Conservation (phyloP, 805 yeast genomes). For the Wickerhamiella australiensis region DNA sequence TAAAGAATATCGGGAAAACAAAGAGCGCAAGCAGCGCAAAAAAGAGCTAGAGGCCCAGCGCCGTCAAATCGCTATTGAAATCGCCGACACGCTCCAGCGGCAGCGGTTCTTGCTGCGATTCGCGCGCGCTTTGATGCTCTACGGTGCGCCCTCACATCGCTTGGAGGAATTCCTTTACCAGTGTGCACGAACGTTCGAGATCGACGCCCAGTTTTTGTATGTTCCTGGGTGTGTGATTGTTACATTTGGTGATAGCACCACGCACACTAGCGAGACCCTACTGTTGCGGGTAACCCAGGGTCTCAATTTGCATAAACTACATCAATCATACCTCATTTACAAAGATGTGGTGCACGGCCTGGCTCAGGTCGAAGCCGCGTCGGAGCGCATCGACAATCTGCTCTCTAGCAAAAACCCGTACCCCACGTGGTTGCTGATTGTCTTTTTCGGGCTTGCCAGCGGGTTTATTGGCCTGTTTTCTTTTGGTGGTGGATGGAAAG, state of each 20-base stretch:
- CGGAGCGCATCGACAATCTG: constrained; percentile 54
- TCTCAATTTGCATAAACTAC: constrained; percentile 63
- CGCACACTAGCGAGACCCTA: constrained; percentile 90
- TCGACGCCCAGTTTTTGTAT: constrained; percentile 84
- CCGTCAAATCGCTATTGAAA: constrained; percentile 70
- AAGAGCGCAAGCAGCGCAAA: background rate
- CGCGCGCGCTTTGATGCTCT: constrained; percentile 83
- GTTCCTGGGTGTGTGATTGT: constrained; percentile 93
- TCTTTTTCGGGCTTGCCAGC: constrained; percentile 70
- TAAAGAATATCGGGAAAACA: background rate
- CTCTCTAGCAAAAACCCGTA: constrained; percentile 48
- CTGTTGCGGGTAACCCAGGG: constrained; percentile 82
- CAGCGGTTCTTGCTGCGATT: constrained; percentile 75
- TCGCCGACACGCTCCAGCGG: constrained; percentile 75
- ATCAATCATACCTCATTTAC: constrained; percentile 71
- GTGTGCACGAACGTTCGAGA: constrained; percentile 85
- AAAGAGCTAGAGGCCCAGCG: constrained; percentile 28
- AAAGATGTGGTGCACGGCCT: constrained; percentile 84
- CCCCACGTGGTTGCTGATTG: constrained; percentile 64
- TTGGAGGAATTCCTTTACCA: constrained; percentile 83
- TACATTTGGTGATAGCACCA: constrained; percentile 85
- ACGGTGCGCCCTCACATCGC: constrained; percentile 94
- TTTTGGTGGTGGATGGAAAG: constrained; percentile 82
- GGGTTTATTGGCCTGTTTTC: constrained; percentile 78
- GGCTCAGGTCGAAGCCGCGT: constrained; percentile 79